A percentile compares a stretch with the other conserved stretches of the same genome.
Conservation (phyloP, 164 flowering plant genomes). For the Brasenia schreberi region DNA sequence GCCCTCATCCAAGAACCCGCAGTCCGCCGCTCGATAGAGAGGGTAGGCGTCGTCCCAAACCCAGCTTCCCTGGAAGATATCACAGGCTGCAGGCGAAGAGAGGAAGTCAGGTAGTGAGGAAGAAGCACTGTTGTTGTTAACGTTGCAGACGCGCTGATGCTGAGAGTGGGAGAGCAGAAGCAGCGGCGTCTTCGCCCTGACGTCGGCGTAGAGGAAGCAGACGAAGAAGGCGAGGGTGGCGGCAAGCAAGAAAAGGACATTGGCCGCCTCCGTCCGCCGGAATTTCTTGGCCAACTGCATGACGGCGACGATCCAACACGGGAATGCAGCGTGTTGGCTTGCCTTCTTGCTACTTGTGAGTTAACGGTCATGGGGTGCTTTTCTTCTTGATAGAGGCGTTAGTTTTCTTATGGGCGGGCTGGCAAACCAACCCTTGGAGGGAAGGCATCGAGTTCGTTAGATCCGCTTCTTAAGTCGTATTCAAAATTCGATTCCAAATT, state of each 20-base stretch:
- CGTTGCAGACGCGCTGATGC: neutral
- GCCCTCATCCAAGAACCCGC: slow-evolving; percentile 55
- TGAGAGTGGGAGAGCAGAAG: neutral
- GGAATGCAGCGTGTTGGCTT: no score
- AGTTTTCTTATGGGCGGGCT: no score
- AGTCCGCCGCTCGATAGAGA: slow-evolving; percentile 51
- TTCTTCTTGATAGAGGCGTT: no score
- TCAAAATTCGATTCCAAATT: no score
- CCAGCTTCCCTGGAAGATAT: slow-evolving; percentile 69
- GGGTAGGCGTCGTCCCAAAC: slow-evolving; percentile 79
- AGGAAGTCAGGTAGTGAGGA: neutral
- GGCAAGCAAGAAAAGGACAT: neutral
- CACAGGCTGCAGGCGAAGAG: slow-evolving; percentile 15
- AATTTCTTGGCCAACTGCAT: no score
- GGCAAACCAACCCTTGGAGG: no score
- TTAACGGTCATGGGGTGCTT: no score
- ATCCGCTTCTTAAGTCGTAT: no score
- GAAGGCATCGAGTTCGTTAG: no score
- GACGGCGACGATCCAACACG: no score
- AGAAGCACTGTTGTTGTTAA: neutral
- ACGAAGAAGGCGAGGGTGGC: neutral
- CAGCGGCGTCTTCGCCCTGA: neutral
- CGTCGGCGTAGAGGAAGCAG: neutral
- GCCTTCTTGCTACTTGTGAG: no score
- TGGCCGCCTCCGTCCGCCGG: no score